Base-by-base conservation (phyloP, 2,329 filamentous ascomycete genomes). In the Aspergillus sp. region DNA sequence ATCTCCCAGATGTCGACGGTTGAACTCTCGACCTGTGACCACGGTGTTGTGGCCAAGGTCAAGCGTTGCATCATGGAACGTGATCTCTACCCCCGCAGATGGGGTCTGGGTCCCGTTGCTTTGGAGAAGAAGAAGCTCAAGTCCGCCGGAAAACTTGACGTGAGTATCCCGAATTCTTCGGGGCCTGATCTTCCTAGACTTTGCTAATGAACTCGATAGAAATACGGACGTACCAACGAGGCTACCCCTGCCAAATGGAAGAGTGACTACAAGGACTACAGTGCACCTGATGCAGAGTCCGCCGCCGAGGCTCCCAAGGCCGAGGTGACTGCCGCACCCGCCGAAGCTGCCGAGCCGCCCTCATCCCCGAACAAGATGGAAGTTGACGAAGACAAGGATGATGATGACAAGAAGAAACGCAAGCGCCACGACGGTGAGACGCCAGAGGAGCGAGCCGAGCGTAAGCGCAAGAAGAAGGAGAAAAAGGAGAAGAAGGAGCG, bases 41-140 rank as follows among this genome's bases (percentile, higher is more conserved):
- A 99, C 79, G 95, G 95, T 70, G 92, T 97, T 60, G 94, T 98
- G 60, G 95, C 95, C 70, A 98, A 97, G 85, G 92, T 99, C 76
- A 99, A 99, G 89, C 90, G 95, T 71, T 96, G 93, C 80, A 99
- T 99, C 79, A 99, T 99, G 95, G 95, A 99, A 85, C 91, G 95
- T 71, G 95, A 98, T 76, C 85, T 98, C 60, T 99, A 99, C 85
- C 95, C 95, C 65, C 87, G 92, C 77, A 85, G 94, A 83, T 99
- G 95, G 95, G 95, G 95, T 67, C 87, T 98, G 74, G 95, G 95
- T 63, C 94, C 95, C 55, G 89, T 94, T 61, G 95, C 95, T 53
- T 81, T 90, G 52, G 92, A 98, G 85, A 99, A 99, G 88, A 99
- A 99, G 90, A 97, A 98, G 87, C 88, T 99, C 84, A 98, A 98